Evolutionary conservation across 306 rosid species (phyloP), one percentile per base, ranked within the genome.

Genomic region (Glycyrrhiza uralensis): DNA sequence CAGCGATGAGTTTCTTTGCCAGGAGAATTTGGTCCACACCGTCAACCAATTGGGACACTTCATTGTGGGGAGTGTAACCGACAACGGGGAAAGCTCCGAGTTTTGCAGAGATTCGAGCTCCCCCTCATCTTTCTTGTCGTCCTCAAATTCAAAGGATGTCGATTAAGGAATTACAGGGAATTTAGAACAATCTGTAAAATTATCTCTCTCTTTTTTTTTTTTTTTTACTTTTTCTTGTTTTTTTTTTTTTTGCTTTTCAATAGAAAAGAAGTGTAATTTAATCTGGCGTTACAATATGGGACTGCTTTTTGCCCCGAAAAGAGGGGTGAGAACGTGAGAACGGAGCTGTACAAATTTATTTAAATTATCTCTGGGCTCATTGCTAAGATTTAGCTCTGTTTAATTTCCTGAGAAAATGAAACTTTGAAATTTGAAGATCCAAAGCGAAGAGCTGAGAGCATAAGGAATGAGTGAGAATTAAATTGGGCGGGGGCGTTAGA

Each of bases 1-100:
- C 74, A 85, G 97, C 65, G 54, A 86, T 3, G 96, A 91, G 83
- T 94, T 91, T 75, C 89, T 94, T 0, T 94, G 99, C 35, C 42
- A 19, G 29, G 96, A 89, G 76, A 94, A 94, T 87, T 15, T 87
- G 85, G 87, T 87, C 6, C 69, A 81, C 59, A 65, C 52, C 2
- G 80, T 91, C 42, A 92, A 85, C 46, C 75, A 79, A 1, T 78
- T 94, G 84, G 95, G 76, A 6, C 91, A 94, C 55, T 94, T 89
- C 22, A 81, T 82, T n/a, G 65, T 94, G 72, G 76, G 66, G 54
- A 56, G 80, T 54, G 73, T 15, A 66, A 42, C 3, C 13, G 81
- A 45, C n/a, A 33, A 45, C 0, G 64, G 13, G 0, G 26, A 30
- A 32, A 69, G 32, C 15, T 76, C 7, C 1, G 61, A 42, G 24